A percentile compares a stretch with the other conserved stretches of the same genome.
These are phyloP conservation scores for Fusarium beomiforme DNA, from an alignment of 2,329 filamentous ascomycete species.

Conservation along the genomic window DNA sequence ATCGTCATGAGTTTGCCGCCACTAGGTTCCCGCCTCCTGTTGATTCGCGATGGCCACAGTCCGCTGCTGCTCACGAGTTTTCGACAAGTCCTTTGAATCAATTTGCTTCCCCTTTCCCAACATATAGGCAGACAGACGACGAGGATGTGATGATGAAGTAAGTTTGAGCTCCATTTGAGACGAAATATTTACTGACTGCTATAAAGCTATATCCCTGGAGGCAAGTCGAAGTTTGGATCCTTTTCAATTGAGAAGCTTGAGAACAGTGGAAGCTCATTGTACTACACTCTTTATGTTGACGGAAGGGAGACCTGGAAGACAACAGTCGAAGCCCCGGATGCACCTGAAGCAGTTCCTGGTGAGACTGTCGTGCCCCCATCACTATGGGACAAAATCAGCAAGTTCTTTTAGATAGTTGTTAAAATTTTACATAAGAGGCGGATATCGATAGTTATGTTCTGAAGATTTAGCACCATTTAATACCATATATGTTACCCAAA, in stretches of 20 bases:
- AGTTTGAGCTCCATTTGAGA: conserved; percentile 46
- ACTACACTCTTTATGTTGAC: conserved; percentile 85
- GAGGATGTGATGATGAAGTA: conserved; percentile 88
- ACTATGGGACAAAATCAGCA: conserved; percentile 58
- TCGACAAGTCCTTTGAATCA: conserved; percentile 91
- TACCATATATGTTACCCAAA: not conserved
- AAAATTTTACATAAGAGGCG: not conserved
- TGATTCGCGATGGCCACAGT: conserved; percentile 69
- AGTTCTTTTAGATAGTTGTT: conserved; percentile 20
- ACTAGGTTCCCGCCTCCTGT: conserved; percentile 77
- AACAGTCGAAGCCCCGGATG: conserved; percentile 57
- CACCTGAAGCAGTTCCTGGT: conserved; percentile 37
- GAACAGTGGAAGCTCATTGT: conserved; percentile 71
- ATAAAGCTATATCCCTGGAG: conserved; percentile 77
- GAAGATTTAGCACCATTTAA: conserved; percentile 4
- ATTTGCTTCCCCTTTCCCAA: conserved; percentile 88
- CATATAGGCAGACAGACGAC: conserved; percentile 82
- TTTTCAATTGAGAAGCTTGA: conserved; percentile 76
- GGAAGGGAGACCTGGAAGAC: conserved; percentile 81
- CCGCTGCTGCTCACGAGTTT: conserved; percentile 84
- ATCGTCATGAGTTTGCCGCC: conserved; percentile 96
- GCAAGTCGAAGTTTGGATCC: conserved; percentile 86
- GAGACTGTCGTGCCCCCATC: conserved; percentile 46
- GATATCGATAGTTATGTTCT: not conserved
- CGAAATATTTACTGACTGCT: not conserved